These are phyloP conservation scores for Verticillium nubilum DNA, from an alignment of 2,329 filamentous ascomycete species.

Conservation along the genomic window DNA sequence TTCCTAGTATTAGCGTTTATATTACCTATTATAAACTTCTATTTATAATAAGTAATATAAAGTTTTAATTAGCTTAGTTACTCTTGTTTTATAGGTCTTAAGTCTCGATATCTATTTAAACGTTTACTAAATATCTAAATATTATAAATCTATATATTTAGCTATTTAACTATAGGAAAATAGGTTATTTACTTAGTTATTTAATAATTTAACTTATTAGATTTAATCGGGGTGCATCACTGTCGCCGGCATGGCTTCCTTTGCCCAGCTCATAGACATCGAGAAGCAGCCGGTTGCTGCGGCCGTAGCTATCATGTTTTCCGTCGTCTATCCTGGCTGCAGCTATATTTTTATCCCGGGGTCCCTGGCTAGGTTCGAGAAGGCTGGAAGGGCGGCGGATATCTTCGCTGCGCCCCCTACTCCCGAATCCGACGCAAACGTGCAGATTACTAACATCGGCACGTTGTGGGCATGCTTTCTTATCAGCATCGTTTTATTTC, in stretches of 20 bases:
- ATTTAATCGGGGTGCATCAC: too few relatives aligned
- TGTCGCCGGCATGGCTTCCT: constrained; percentile 15
- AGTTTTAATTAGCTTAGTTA: too few relatives aligned
- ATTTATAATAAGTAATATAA: too few relatives aligned
- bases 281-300: background rate
- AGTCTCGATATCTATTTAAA: too few relatives aligned
- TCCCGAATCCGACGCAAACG: constrained; percentile 16
- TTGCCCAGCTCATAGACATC: background rate
- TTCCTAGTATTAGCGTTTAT: too few relatives aligned
- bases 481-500: background rate
- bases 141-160: too few relatives aligned
- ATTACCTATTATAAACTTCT: too few relatives aligned
- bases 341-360: constrained; percentile 22
- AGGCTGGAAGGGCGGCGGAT: constrained; percentile 3
- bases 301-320: constrained; percentile 10
- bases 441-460: constrained; percentile 6
- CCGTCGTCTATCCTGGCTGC: constrained; percentile 19
- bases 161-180: too few relatives aligned
- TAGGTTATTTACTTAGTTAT: too few relatives aligned
- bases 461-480: background rate
- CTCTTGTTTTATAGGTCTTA: too few relatives aligned
- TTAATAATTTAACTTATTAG: too few relatives aligned
- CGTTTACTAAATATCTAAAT: too few relatives aligned
- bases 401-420: constrained; percentile 16
- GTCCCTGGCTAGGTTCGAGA: constrained; percentile 15